These are phyloP conservation scores for Thalassiosira exigua DNA, from an alignment of 352 stramenopile genomes.

Conservation along the genomic window DNA sequence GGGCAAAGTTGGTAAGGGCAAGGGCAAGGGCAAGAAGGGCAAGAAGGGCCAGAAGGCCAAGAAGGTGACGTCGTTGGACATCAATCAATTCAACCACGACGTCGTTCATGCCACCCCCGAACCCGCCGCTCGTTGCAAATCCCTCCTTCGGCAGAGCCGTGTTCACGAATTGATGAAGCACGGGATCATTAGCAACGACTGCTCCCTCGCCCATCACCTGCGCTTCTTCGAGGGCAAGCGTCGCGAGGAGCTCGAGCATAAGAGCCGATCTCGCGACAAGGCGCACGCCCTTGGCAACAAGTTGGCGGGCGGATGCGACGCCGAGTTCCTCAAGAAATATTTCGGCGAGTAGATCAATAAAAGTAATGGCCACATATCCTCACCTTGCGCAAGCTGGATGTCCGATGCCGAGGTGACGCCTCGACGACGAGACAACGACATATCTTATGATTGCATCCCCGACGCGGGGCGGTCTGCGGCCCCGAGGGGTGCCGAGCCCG, in stretches of 20 bases:
- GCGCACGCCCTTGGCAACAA: neutral
- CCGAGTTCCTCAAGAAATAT: neutral
- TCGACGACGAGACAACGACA: no score
- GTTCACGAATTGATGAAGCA: neutral
- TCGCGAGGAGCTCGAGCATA: neutral
- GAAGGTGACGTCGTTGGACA: no score
- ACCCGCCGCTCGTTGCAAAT: neutral
- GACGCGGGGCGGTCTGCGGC: no score
- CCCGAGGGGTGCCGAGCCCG: no score
- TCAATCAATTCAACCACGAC: neutral
- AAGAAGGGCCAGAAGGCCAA: no score
- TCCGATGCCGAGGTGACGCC: no score
- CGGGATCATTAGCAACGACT: neutral
- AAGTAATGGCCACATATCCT: no score
- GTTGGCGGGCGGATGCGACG: no score
- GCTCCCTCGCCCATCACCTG: neutral
- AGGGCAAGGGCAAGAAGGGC: no score
- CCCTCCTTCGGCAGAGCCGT: neutral
- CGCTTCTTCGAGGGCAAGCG: neutral
- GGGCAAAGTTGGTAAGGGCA: no score
- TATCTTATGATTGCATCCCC: no score
- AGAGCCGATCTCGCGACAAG: neutral
- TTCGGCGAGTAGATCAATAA: neutral
- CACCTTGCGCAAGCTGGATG: no score
- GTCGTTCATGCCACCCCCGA: neutral